Base-by-base conservation (phyloP, 2,329 filamentous ascomycete species). In the Xylariaceae sp. region DNA sequence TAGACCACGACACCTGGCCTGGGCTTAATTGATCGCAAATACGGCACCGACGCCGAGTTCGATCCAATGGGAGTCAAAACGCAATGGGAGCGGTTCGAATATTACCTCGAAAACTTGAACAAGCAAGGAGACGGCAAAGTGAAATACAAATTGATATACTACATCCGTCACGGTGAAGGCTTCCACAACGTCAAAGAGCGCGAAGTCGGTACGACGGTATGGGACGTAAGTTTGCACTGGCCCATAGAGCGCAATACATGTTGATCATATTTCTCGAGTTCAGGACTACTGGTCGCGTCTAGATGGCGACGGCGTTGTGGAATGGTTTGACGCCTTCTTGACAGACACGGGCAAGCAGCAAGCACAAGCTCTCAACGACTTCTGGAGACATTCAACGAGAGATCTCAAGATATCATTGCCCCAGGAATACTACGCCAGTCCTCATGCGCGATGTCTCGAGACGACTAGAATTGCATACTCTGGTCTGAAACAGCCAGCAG, bases 371-470 rank as follows among this genome's bases (percentile, higher is more conserved):
- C 77, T 83, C 14, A 73, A 76, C 51, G 48, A 53, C 0, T 84
- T 84, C 63, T 84, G 82, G 76, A 62, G 67, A 17, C 61, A 70
- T 11, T 69, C 78, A 50, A 65, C 81, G 5, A 51, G 63, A 4
- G 54, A 69, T 7, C 66, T 75, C 45, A 73, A 72, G n/a, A 76
- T 83, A 45, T 77, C 80, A 1, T 62, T 79, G 2, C 82, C 83
- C 0, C 63, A 78, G 33, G 69, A 66, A 0, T 80, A 81, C 60
- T 85, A 84, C 68, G 77, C 77, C 3, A 82, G 77, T 50, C 83
- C 84, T 0, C 68, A 86, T 31, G 75, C 75, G 31, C 76, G 83
- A 17, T 85, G 82, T 56, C 71, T 85, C 4, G 74, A 80, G 53
- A 87, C 83, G 5, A 78, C 78, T 1, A 68, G 71, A 22, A 64